Percentiles rank a stretch among this genome's conserved stretches.
phyloP scores from a whole-genome alignment of 2,329 filamentous ascomycete genomes.

The Daldinia sp. region DNA sequence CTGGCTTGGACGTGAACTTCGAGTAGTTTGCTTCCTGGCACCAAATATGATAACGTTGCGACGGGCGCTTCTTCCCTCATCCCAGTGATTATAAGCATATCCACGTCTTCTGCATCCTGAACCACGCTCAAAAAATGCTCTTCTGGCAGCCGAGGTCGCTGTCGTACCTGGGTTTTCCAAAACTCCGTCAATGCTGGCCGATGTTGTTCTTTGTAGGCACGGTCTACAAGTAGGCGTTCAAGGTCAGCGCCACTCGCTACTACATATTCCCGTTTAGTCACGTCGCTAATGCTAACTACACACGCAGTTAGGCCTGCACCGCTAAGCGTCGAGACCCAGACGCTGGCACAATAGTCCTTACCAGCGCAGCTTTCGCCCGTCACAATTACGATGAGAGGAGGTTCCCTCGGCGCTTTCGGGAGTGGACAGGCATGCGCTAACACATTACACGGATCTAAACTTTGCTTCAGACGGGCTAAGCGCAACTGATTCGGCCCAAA shows the following conservation, averaged over 20 bases:
- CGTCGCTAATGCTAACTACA: constrained; percentile 64
- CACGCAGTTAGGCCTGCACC: constrained; percentile 47
- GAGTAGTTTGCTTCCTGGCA: constrained; percentile 60
- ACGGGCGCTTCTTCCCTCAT: constrained; percentile 69
- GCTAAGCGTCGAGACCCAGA: constrained; percentile 58
- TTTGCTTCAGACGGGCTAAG: constrained; percentile 60
- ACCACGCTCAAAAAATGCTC: constrained; percentile 62
- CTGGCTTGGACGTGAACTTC: constrained; percentile 60
- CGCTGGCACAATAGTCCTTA: constrained; percentile 66
- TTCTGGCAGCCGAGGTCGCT: constrained; percentile 56
- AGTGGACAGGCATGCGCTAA: constrained; percentile 64
- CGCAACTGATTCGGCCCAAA: constrained; percentile 64
- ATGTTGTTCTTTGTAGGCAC: constrained; percentile 69
- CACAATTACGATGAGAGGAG: constrained; percentile 64
- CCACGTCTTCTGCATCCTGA: constrained; percentile 49
- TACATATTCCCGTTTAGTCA: constrained; percentile 65
- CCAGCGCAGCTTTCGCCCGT: constrained; percentile 63
- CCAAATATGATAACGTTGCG: constrained; percentile 60
- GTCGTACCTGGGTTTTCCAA: constrained; percentile 55
- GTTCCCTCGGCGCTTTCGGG: constrained; percentile 47
- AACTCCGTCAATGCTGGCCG: constrained; percentile 60
- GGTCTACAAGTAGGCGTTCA: constrained; percentile 58
- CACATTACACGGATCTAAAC: constrained; percentile 58
- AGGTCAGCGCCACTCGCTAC: constrained; percentile 56
- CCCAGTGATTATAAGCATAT: constrained; percentile 69